A percentile compares a stretch with the other conserved stretches of the same genome.
These are phyloP conservation scores for Priceomyces fermenticarens DNA, from an alignment of 805 yeast genomes.

Conservation along the genomic window DNA sequence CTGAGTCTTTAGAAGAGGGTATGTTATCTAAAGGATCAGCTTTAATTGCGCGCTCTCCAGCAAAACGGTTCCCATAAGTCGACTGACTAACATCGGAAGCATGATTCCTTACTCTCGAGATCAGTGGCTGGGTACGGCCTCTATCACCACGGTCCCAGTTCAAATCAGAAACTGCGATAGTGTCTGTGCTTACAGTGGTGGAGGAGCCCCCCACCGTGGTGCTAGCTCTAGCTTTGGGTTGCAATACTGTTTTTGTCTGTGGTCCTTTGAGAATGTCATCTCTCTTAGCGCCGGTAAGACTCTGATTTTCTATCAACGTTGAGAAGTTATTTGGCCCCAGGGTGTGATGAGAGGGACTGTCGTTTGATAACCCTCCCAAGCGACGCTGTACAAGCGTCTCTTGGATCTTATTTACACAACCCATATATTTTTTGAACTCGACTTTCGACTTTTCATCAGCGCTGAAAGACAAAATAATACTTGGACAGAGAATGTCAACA, in stretches of 20 bases:
- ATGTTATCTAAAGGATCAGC: too few relatives aligned
- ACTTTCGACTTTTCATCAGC: constrained; percentile 34
- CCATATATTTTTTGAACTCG: constrained; percentile 31
- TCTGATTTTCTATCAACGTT: constrained; percentile 28
- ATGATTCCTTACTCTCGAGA: constrained; percentile 2
- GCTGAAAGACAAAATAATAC: constrained; percentile 32
- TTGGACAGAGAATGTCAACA: constrained; percentile 28
- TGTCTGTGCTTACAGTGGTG: not conserved
- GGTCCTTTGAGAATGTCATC: constrained; percentile 23
- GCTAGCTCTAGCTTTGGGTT: constrained; percentile 11
- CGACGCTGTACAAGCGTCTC: constrained; percentile 16
- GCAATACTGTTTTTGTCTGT: constrained; percentile 17
- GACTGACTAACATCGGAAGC: constrained; percentile 5
- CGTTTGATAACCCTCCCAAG: constrained; percentile 10
- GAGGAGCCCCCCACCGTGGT: not conserved
- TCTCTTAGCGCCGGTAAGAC: constrained; percentile 18
- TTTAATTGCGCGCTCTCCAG: too few relatives aligned
- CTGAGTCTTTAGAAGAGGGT: too few relatives aligned
- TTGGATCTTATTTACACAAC: constrained; percentile 19
- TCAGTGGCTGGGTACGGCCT: constrained; percentile 5
- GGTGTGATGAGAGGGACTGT: not conserved
- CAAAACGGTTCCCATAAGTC: not conserved
- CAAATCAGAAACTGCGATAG: not conserved
- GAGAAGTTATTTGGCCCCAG: constrained; percentile 18
- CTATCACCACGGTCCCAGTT: not conserved